Evolutionary conservation across 2,329 filamentous ascomycete genomes (phyloP).

Genomic region (Fusarium nanum): DNA sequence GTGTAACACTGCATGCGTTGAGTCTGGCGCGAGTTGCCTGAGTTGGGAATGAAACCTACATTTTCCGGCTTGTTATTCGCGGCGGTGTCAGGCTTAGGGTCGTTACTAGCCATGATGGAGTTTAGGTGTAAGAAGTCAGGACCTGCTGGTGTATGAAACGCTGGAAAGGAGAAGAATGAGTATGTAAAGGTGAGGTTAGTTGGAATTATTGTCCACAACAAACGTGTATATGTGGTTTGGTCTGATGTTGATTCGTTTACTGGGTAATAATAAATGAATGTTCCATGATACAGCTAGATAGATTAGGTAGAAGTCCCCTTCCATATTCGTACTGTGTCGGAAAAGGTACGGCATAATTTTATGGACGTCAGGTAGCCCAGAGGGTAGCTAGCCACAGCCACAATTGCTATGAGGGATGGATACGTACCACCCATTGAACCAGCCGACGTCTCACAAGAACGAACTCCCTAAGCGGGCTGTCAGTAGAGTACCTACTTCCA

Average conservation of each 20-base stretch:
- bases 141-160: background rate
- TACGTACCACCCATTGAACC: constrained; percentile 29
- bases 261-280: constrained; percentile 14
- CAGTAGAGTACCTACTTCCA: background rate
- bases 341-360: constrained; percentile 22
- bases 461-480: background rate
- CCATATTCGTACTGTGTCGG: constrained; percentile 41
- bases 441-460: background rate
- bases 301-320: constrained; percentile 6
- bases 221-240: constrained; percentile 8
- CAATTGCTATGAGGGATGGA: constrained; percentile 27
- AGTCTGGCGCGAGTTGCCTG: background rate
- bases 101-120: constrained; percentile 53
- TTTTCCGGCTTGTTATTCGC: constrained; percentile 49
- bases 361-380: background rate
- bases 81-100: constrained; percentile 48
- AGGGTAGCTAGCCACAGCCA: background rate
- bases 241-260: constrained; percentile 19
- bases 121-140: background rate
- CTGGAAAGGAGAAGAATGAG: background rate
- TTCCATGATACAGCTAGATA: constrained; percentile 7
- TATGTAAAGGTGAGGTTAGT: background rate
- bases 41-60: constrained; percentile 47
- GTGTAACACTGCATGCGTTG: constrained; percentile 12
- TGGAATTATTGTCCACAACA: background rate